These are phyloP conservation scores for Elymus sibiricus DNA, from an alignment of 176 grass and related monocot species.

Conservation along the genomic window DNA sequence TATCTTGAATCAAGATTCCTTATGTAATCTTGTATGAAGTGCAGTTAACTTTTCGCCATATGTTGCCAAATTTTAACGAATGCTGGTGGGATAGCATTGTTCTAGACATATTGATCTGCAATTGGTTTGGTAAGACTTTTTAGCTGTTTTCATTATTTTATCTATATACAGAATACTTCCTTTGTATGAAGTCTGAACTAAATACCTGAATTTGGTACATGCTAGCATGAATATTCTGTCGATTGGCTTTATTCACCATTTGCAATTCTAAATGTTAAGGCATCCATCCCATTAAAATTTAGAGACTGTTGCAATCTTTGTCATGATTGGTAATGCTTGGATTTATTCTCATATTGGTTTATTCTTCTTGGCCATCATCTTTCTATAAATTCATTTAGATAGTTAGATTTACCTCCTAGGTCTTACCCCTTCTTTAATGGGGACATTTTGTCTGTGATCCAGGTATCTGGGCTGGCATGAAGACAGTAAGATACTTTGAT, in stretches of 20 bases:
- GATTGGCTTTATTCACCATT: background rate
- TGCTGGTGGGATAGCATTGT: conserved; percentile 99
- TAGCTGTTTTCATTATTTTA: conserved; percentile 21
- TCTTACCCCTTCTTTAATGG: background rate
- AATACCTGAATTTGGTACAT: background rate
- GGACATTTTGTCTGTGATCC: conserved; percentile 36
- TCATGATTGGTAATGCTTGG: background rate
- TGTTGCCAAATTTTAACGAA: conserved; percentile 98
- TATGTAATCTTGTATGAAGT: conserved; percentile 12
- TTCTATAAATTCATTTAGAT: conserved; percentile 12
- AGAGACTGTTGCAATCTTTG: background rate
- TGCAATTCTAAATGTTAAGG: background rate
- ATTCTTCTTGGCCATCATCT: background rate
- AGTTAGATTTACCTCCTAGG: background rate
- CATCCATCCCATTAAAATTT: background rate
- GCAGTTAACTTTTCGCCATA: conserved; percentile 99
- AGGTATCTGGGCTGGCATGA: conserved; percentile 99
- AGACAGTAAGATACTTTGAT: conserved; percentile 92
- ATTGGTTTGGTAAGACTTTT: conserved; percentile 93
- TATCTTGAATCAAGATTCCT: conserved; percentile 17
- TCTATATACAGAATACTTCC: background rate
- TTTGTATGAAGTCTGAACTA: background rate
- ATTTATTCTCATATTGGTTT: background rate
- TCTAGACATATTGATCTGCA: conserved; percentile 96
- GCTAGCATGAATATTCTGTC: background rate